Evolutionary conservation across 805 yeast genomes (phyloP).

Genomic region (Candida pseudoglaebosa): DNA sequence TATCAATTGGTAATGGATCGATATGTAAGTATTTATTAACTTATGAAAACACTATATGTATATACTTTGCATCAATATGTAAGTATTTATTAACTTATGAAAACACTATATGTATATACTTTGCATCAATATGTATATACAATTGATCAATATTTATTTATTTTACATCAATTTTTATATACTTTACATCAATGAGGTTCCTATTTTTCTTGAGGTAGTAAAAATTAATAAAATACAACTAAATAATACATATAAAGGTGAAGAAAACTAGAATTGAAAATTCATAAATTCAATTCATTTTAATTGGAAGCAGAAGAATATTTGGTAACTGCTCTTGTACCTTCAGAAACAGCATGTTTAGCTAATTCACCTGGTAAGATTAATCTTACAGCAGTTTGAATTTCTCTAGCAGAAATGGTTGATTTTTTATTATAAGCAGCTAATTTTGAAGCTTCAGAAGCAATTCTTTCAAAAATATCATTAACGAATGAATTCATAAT

Average conservation of each 20-base stretch:
- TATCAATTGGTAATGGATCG: no score
- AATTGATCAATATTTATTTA: no score
- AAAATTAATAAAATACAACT: slow-evolving; percentile 5
- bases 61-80: no score
- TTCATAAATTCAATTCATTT: background rate
- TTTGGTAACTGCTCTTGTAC: slow-evolving; percentile 97
- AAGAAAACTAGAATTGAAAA: slow-evolving; percentile 5
- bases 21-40: no score
- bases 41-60: no score
- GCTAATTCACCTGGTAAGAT: slow-evolving; percentile 98
- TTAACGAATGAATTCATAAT: slow-evolving; percentile 98
- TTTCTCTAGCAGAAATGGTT: slow-evolving; percentile 96
- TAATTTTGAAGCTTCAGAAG: slow-evolving; percentile 95
- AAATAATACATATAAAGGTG: slow-evolving; percentile 4
- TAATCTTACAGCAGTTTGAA: slow-evolving; percentile 97
- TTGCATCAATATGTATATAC: no score
- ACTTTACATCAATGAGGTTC: no score
- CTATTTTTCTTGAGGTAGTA: no score
- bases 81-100: no score
- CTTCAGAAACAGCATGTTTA: slow-evolving; percentile 97
- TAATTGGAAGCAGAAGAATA: slow-evolving; percentile 67
- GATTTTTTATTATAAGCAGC: slow-evolving; percentile 99
- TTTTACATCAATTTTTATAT: no score
- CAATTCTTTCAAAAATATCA: slow-evolving; percentile 97
- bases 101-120: no score